Base-by-base conservation (phyloP, 768 basidiomycete species). In the Boletus bicolor region DNA sequence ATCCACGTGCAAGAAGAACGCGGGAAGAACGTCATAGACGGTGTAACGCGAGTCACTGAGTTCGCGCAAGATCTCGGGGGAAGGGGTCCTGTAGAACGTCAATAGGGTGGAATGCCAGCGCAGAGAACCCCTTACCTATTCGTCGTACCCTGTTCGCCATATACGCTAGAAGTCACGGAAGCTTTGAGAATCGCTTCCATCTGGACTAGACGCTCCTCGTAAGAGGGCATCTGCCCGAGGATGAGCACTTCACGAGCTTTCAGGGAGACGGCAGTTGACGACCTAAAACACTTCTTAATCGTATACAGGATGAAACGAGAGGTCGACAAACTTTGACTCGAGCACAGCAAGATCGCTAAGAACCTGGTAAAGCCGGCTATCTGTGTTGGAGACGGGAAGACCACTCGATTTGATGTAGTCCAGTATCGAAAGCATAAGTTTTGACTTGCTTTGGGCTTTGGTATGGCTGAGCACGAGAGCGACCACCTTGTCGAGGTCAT, bases 231-330 rank as follows among this genome's bases (percentile, higher is more conserved):
- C 70, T 96, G 93, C 45, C 91, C 92, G 34, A 93, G 81, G 66
- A 99, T 98, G 45, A 98, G 81, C 7, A 97, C 97, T 76, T 99
- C 97, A 44, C 97, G 90, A 41, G 97, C 97, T 73, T 96, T 98
- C 60, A 99, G 75, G 3, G 95, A 82, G 36, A 98, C 95, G 53
- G 87, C 79, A 32, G 85, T 91, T n/a, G 95, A 96, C 7, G 93
- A 93, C 66, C 89, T 91, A 61, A 44, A 37, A 53, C 30, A 55
- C 3, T 6, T n/a, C 3, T 67, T 21, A 68, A 35, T 34, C 37
- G 24, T 41, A 17, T 0, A 19, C 45, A 30, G 45, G 32, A 51
- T 34, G 44, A 26, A 34, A 46, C 14, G 5, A 17, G 37, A 47
- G 2, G 19, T 19, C 7, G 19, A 76, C 86, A 36, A 66, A 90